Evolutionary conservation across 1,139 yeast species (phyloP).

Genomic region (Candida frijolesensis): DNA sequence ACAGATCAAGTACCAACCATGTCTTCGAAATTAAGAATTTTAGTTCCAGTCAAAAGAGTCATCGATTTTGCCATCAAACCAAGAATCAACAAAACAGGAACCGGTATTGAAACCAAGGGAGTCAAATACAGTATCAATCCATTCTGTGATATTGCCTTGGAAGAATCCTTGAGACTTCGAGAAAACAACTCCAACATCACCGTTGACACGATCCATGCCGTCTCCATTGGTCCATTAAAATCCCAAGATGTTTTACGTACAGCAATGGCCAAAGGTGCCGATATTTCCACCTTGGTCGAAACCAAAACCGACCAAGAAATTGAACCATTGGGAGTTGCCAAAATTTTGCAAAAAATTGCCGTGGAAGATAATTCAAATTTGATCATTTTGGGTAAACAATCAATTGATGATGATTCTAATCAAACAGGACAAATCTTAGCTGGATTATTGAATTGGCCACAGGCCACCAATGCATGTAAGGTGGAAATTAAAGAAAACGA

Average conservation of each 20-base stretch:
- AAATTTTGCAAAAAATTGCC: conserved; percentile 69
- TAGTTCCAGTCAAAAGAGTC: conserved; percentile 94
- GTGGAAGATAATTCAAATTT: conserved; percentile 72
- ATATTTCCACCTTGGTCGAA: conserved; percentile 79
- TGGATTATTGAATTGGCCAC: conserved; percentile 94
- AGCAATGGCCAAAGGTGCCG: conserved; percentile 95
- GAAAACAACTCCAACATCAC: conserved; percentile 49
- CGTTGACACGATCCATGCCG: conserved; percentile 87
- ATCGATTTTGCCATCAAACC: conserved; percentile 94
- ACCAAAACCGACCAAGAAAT: conserved; percentile 72
- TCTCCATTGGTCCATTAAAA: conserved; percentile 86
- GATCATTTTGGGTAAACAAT: conserved; percentile 90
- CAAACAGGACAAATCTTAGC: conserved; percentile 99
- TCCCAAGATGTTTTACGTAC: conserved; percentile 86
- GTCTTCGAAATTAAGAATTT: conserved; percentile 65
- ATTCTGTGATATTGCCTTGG: conserved; percentile 94
- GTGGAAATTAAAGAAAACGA: conserved; percentile 63
- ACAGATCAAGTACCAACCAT: conserved; percentile 18
- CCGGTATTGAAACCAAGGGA: conserved; percentile 88
- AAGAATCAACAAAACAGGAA: conserved; percentile 81
- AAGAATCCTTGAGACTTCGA: conserved; percentile 83
- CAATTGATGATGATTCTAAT: conserved; percentile 92
- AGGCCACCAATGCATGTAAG: conserved; percentile 94
- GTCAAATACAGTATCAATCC: conserved; percentile 95
- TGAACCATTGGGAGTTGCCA: conserved; percentile 92